phyloP scores from a whole-genome alignment of 2,329 filamentous ascomycete species.

The Rosellinia necatrix region DNA sequence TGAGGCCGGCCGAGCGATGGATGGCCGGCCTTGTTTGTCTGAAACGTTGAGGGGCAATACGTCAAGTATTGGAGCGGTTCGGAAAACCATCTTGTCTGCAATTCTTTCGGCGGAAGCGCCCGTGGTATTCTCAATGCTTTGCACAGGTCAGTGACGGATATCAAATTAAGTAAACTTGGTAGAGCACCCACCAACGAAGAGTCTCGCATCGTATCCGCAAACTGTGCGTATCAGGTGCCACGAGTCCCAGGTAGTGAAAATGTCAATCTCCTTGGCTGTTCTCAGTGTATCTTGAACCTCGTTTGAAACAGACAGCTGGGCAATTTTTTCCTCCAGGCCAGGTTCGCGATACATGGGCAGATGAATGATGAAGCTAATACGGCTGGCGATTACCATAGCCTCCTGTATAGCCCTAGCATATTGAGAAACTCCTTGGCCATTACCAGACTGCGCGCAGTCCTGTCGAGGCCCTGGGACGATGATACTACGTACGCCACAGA shows the following conservation, averaged over 20 bases:
- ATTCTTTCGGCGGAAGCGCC: constrained; percentile 60
- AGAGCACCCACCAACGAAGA: constrained; percentile 76
- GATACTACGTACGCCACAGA: constrained; percentile 86
- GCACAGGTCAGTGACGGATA: constrained; percentile 34
- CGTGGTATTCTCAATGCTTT: constrained; percentile 62
- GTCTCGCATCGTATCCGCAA: constrained; percentile 81
- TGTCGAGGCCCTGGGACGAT: constrained; percentile 78
- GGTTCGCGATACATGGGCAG: constrained; percentile 82
- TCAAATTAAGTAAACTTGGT: neutral
- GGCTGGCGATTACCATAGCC: constrained; percentile 72
- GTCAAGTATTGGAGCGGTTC: constrained; percentile 69
- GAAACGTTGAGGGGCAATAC: constrained; percentile 58
- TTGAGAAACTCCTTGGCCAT: constrained; percentile 63
- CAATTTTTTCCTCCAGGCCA: constrained; percentile 56
- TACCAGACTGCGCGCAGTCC: constrained; percentile 58
- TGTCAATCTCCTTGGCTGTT: constrained; percentile 62
- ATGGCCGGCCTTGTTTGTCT: constrained; percentile 63
- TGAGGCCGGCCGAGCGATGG: constrained; percentile 66
- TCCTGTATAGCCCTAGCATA: constrained; percentile 87
- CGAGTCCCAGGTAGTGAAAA: constrained; percentile 86
- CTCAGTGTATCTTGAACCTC: constrained; percentile 42
- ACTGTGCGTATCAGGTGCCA: constrained; percentile 87
- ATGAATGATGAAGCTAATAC: constrained; percentile 79
- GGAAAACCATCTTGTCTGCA: constrained; percentile 71
- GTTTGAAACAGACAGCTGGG: constrained; percentile 55